phyloP scores from a whole-genome alignment of 495 filamentous ascomycete genomes.

The Hypoxylon lienhwacheense region DNA sequence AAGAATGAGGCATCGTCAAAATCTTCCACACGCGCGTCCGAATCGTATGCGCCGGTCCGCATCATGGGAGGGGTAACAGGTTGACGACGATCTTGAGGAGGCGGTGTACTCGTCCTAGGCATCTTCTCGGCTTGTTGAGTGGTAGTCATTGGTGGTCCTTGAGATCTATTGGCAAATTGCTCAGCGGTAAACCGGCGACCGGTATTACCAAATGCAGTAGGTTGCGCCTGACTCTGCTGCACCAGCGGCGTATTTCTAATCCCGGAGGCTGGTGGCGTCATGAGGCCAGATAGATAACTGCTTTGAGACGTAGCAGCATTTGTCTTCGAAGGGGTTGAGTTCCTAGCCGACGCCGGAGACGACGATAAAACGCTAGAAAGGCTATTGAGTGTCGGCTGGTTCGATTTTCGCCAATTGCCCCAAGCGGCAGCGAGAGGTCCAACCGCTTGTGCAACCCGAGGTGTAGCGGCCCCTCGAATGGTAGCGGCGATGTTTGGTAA shows the following conservation, averaged over 20 bases:
- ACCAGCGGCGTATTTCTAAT: slow-evolving; percentile 57
- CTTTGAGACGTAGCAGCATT: slow-evolving; percentile 48
- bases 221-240: slow-evolving; percentile 39
- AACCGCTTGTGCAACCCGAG: slow-evolving; percentile 77
- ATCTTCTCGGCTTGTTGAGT: slow-evolving; percentile 43
- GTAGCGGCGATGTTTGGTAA: slow-evolving; percentile 57
- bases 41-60: slow-evolving; percentile 67
- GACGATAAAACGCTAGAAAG: slow-evolving; percentile 44
- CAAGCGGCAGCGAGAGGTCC: slow-evolving; percentile 76
- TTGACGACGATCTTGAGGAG: slow-evolving; percentile 43
- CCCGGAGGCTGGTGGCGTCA: slow-evolving; percentile 79
- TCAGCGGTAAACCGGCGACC: slow-evolving; percentile 54
- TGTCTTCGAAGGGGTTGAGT: slow-evolving; percentile 65
- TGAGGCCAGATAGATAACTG: slow-evolving; percentile 66
- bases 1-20: slow-evolving; percentile 61
- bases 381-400: slow-evolving; percentile 56
- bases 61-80: slow-evolving; percentile 72
- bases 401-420: slow-evolving; percentile 74
- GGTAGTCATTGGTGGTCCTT: slow-evolving; percentile 40
- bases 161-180: slow-evolving; percentile 50
- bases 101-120: slow-evolving; percentile 40
- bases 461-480: slow-evolving; percentile 64
- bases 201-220: slow-evolving; percentile 55
- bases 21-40: slow-evolving; percentile 64
- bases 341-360: slow-evolving; percentile 44